Evolutionary conservation across 108 stramenopile genomes (phyloP).

Genomic region (Skeletonema costatum): DNA sequence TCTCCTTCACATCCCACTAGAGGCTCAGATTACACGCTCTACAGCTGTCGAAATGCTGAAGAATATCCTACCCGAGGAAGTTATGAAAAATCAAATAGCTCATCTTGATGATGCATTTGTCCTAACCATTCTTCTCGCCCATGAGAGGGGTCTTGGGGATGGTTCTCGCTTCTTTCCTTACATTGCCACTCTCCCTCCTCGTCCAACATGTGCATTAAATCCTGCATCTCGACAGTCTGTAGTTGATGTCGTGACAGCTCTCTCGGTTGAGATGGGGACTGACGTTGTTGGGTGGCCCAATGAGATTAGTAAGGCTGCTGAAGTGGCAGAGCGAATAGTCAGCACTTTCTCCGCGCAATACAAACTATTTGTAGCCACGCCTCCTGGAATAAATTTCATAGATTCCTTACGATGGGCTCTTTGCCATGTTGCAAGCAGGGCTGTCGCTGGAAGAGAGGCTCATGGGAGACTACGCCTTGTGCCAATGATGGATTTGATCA

Average conservation of each 20-base stretch:
- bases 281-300: constrained; percentile 77
- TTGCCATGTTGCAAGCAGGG: constrained; percentile 81
- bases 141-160: constrained; percentile 70
- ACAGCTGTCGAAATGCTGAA: constrained; percentile 65
- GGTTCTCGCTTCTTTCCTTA: constrained; percentile 76
- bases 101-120: constrained; percentile 80
- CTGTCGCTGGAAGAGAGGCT: constrained; percentile 61
- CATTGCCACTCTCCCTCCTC: constrained; percentile 74
- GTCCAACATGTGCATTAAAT: constrained; percentile 79
- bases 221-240: constrained; percentile 56
- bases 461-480: constrained; percentile 72
- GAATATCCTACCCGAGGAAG: constrained; percentile 56
- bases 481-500: constrained; percentile 81
- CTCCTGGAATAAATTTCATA: constrained; percentile 47
- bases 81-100: constrained; percentile 14
- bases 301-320: constrained; percentile 69
- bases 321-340: constrained; percentile 62
- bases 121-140: constrained; percentile 65
- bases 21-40: constrained; percentile 79
- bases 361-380: constrained; percentile 32
- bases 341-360: constrained; percentile 43
- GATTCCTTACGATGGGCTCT: constrained; percentile 72
- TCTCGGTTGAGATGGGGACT: constrained; percentile 71
- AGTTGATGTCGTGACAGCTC: constrained; percentile 67
- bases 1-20: constrained; percentile 68